phyloP scores from a whole-genome alignment of 2,329 filamentous ascomycete genomes.

The Ceratocystiopsis brevicomis region DNA sequence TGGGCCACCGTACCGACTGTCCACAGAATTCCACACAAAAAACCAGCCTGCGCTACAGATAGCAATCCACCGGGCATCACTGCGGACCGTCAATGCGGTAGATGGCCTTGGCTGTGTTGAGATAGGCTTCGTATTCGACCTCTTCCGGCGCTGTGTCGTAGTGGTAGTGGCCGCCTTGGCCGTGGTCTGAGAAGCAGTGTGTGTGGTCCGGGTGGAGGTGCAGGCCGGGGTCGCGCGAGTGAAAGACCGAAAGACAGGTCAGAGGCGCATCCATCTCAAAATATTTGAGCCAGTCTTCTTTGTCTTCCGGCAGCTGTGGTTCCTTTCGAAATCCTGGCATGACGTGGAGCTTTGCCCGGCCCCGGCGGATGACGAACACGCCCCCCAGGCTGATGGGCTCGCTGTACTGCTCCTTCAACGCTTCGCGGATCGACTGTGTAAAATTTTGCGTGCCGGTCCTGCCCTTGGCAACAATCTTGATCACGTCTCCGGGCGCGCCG shows the following conservation, averaged over 20 bases:
- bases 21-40: too few species aligned
- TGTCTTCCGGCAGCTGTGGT: slow-evolving; percentile 12
- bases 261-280: slow-evolving; percentile 19
- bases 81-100: background rate
- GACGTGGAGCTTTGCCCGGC: slow-evolving; percentile 21
- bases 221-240: slow-evolving; percentile 22
- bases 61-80: too few species aligned
- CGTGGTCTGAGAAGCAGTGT: slow-evolving; percentile 21
- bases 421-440: slow-evolving; percentile 16
- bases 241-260: slow-evolving; percentile 22
- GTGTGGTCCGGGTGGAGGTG: slow-evolving; percentile 27
- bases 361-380: slow-evolving; percentile 20
- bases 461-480: slow-evolving; percentile 18
- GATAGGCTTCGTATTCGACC: slow-evolving; percentile 1
- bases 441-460: slow-evolving; percentile 16
- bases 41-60: too few species aligned
- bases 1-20: too few species aligned
- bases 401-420: slow-evolving; percentile 14
- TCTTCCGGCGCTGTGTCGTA: slow-evolving; percentile 1
- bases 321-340: slow-evolving; percentile 24
- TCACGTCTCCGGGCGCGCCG: slow-evolving; percentile 16
- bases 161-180: slow-evolving; percentile 2
- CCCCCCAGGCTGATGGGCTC: slow-evolving; percentile 20
- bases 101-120: slow-evolving; percentile 3
- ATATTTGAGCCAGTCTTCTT: slow-evolving; percentile 20